Evolutionary conservation across 2,329 filamentous ascomycete genomes (phyloP), one percentile per base, ranked within the genome.

Genomic region (Pyrenochaeta sp.): DNA sequence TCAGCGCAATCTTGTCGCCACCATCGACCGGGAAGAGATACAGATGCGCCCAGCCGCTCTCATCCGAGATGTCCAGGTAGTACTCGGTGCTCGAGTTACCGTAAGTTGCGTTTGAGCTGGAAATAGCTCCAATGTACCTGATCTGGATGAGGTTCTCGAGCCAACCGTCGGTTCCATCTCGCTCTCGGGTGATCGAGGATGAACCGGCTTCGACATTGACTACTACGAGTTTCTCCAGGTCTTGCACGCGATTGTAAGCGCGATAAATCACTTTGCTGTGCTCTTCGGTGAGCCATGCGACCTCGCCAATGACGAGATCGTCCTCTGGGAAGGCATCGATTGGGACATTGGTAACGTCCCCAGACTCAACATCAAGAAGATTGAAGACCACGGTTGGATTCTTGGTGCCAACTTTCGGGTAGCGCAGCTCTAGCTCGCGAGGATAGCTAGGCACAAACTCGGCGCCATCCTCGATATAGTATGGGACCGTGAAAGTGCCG

Each of bases 211-310:
- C 76, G 1, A 84, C 81, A 59, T 89, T 81, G 2, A 91, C 85
- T 0, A 86, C 75, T 1, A 91, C 83, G 13, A 89, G 79, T 59
- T 87, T 88, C 56, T 89, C 87, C 1, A 81, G 76, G 62, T 90
- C 87, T 67, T 91, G 89, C 0, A 90, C 87, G 4, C 89, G 85
- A 72, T 91, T 90, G 77, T 86, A 91, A 0, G 86, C 85, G 12
- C 88, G 84, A 74, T 89, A 88, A 37, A 89, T 81, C 39, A 91
- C 79, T 40, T 82, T 83, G n/a, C 82, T 78, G 69, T 90, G 87
- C 5, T 78, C 78, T 7, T 86, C 83, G 0, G 88, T 90, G 22
- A 90, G 78, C 89, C 89, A 91, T 0, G 84, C 82, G 3, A 91
- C 84, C 71, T 91, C 88, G 2, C 88, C 88, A 49, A 91, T 83